These are phyloP conservation scores for Zopfia rhizophila DNA, from an alignment of 2,329 filamentous ascomycete genomes.

Conservation along the genomic window DNA sequence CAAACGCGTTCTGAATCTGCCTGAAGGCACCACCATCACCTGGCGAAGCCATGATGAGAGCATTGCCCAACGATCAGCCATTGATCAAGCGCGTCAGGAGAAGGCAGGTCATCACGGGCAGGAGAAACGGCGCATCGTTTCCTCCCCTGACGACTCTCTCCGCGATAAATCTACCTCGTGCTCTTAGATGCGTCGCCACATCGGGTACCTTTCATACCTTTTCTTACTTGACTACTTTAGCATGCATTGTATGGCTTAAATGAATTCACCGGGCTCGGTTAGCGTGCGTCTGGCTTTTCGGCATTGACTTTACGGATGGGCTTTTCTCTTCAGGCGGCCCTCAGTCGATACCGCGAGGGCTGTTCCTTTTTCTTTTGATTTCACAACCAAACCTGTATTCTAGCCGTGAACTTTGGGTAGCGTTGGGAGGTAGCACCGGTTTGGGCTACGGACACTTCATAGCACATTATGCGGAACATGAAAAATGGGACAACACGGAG, in stretches of 20 bases:
- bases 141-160: slow-evolving; percentile 46
- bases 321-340: slow-evolving; percentile 9
- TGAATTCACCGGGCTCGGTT: slow-evolving; percentile 25
- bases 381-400: slow-evolving; percentile 36
- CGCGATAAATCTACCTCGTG: slow-evolving; percentile 37
- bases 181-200: background rate
- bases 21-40: slow-evolving; percentile 86
- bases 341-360: slow-evolving; percentile 10
- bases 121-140: slow-evolving; percentile 58
- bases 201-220: slow-evolving; percentile 5
- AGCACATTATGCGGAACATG: slow-evolving; percentile 11
- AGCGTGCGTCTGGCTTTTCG: slow-evolving; percentile 31
- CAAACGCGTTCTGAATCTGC: slow-evolving; percentile 88
- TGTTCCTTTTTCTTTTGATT: slow-evolving; percentile 25
- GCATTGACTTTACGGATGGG: slow-evolving; percentile 29
- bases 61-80: slow-evolving; percentile 88
- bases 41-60: slow-evolving; percentile 98
- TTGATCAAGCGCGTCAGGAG: slow-evolving; percentile 91
- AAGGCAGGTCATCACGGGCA: slow-evolving; percentile 64
- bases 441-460: slow-evolving; percentile 16
- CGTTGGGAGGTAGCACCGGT: slow-evolving; percentile 19
- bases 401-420: slow-evolving; percentile 28
- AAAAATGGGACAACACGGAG: slow-evolving; percentile 2
- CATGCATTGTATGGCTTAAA: slow-evolving; percentile 33
- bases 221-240: slow-evolving; percentile 18